Base-by-base conservation (phyloP, 2,329 filamentous ascomycete genomes). In the Verticillium isaacii region DNA sequence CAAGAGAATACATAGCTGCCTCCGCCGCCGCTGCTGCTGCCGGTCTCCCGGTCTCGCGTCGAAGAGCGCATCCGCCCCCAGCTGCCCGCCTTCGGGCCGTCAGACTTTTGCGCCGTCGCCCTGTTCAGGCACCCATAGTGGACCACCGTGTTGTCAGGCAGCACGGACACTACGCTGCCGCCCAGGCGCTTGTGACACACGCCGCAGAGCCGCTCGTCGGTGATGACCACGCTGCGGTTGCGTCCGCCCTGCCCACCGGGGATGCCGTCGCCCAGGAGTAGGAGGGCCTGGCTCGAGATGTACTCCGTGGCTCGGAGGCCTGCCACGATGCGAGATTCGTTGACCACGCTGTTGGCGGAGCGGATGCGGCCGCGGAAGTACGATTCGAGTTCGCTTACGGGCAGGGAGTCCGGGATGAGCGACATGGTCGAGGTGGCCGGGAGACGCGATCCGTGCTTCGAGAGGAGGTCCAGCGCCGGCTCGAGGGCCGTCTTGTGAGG, bases 291-390 rank as follows among this genome's bases (percentile, higher is more conserved):
- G 7, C 89, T 87, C 41, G 87, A 85, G n/a, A 94, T 87, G 29
- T 92, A 87, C 71, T 93, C 88, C 37, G 92, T 89, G 70, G 90
- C 91, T 55, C 92, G 84, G 67, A 99, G 77, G 1, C 88, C 88
- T 2, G 89, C 86, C 2, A 93, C 85, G 32, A 99, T 88, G 32
- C 91, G 86, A 36, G 89, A 87, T 74, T 95, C 89, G 68, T 93
- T 94, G 63, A 95, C 83, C 1, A 91, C 83, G 29, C 88, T 91
- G 69, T 93, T 97, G 59, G 92, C 92, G 12, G 89, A 88, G 23
- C 95, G 88, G 69, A 98, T 97, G 25, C 94, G 89, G 12, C 93
- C 93, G 41, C 89, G 87, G 81, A 99, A 98, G 76, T 99, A 99
- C 15, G 89, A 89, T 70, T 93, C 91, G 0, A 99, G 85, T 62